A percentile compares a stretch with the other conserved stretches of the same genome.
phyloP scores from a whole-genome alignment of 2,329 filamentous ascomycete species.

The Immersiporthe knoxdaviesiana region DNA sequence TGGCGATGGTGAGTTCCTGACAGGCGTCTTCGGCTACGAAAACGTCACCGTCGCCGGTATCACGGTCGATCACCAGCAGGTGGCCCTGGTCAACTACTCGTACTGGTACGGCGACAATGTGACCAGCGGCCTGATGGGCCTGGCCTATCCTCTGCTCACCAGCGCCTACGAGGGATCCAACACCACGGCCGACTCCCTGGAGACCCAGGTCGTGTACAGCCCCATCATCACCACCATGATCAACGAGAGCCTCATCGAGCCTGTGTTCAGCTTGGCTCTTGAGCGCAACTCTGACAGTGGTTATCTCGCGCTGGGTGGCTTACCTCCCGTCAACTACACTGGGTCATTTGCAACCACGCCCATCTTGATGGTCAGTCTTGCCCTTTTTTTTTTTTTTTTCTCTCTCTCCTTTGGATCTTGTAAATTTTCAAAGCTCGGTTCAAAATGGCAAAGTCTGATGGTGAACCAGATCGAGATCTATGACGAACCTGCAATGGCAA shows the following conservation, averaged over 20 bases:
- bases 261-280: slow-evolving; percentile 54
- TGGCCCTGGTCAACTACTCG: slow-evolving; percentile 50
- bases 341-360: slow-evolving; percentile 34
- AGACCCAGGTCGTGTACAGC: slow-evolving; percentile 45
- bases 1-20: slow-evolving; percentile 47
- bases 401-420: background rate
- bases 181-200: slow-evolving; percentile 6
- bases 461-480: slow-evolving; percentile 25
- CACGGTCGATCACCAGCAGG: slow-evolving; percentile 46
- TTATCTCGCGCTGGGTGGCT: slow-evolving; percentile 52
- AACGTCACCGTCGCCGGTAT: slow-evolving; percentile 50
- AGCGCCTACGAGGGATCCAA: slow-evolving; percentile 39
- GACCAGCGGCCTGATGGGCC: slow-evolving; percentile 53
- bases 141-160: slow-evolving; percentile 54
- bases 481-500: slow-evolving; percentile 12
- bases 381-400: too few relatives aligned
- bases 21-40: slow-evolving; percentile 44
- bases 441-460: too few relatives aligned
- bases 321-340: slow-evolving; percentile 46
- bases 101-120: slow-evolving; percentile 48
- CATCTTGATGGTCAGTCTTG: slow-evolving; percentile 32
- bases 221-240: slow-evolving; percentile 56
- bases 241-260: slow-evolving; percentile 44
- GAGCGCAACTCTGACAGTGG: slow-evolving; percentile 44
- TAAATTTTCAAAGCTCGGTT: too few relatives aligned